Evolutionary conservation across 2,329 filamentous ascomycete species (phyloP), one percentile per base, ranked within the genome.

Genomic region (Fusarium continuum): DNA sequence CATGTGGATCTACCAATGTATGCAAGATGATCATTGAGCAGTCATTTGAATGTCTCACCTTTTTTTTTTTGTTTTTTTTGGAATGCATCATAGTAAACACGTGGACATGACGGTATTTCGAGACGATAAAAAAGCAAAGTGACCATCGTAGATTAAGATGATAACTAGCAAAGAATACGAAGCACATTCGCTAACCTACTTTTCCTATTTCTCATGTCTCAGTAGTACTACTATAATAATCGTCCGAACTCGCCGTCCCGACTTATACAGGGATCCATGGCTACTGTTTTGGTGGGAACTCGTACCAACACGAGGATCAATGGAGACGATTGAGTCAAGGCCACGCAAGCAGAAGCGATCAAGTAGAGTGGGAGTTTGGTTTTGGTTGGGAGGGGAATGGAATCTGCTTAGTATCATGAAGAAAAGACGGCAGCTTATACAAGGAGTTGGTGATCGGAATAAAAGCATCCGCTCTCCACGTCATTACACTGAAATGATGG

Each of bases 341-440:
- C 47, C 57, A 36, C 45, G 57, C 53, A 64, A 66, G 62, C 41
- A 34, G 22, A 20, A 31, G 40, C 28, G 20, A 22, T 35, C n/a
- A 47, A 35, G 39, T 26, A 31, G 23, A 19, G 10, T 19, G 17
- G n/a, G n/a, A n/a, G n/a, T n/a, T n/a, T n/a, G n/a, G n/a, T n/a
- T n/a, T n/a, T n/a, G n/a, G n/a, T n/a, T n/a, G n/a, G n/a, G n/a
- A n/a, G n/a, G n/a, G n/a, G n/a, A n/a, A n/a, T n/a, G n/a, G n/a
- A n/a, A n/a, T n/a, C n/a, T n/a, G n/a, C n/a, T 14, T 23, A 28
- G 35, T 23, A 43, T 25, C 19, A 36, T 31, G 25, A 38, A 41
- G 38, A 26, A 39, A 20, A 22, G 19, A 11, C 13, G n/a, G 16
- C 25, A 14, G 14, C n/a, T 32, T 19, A 28, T 32, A 43, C 25